Evolutionary conservation across 495 filamentous ascomycete species (phyloP), one percentile per base, ranked within the genome.

Genomic region (Barbatosphaeria neglecta): DNA sequence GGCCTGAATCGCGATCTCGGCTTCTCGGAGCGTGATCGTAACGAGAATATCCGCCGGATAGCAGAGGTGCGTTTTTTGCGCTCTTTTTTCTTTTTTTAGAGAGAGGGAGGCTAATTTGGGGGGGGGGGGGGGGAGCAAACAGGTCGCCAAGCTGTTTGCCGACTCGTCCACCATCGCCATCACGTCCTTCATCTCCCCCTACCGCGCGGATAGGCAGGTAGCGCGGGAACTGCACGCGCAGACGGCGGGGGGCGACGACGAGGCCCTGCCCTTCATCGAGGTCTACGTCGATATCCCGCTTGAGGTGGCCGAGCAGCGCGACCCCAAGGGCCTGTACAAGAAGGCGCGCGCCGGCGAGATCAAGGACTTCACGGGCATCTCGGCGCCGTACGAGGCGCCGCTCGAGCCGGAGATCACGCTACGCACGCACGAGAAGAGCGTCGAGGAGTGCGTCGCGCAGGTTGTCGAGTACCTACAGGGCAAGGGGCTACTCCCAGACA

Each of bases 261-360:
- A 73, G 54, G 69, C 63, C 10, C 73, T 97, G 49, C 81, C 88
- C 2, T 98, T 98, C 65, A 79, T 98, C 50, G 92, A 98, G 64
- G 85, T 96, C 17, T 90, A 79, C 55, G 78, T 98, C 41, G 88
- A 98, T 61, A 76, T 96, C 10, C 81, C 87, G 4, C 68, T 97
- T 47, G 84, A 83, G 62, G 84, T 86, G 28, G 92, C 93, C n/a
- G 93, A 98, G 76, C 65, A 84, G 71, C 75, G 92, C 48, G 92
- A 98, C 61, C 92, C 92, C 20, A 98, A 98, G 77, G 93, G 90
- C 8, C 64, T 98, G 47, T 98, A 98, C 62, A 93, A 93, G 78
- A 95, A 95, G 78, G 92, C 92, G 6, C 73, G 90, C 16, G 82
- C 81, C 42, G 92, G 92, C 13, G 77, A 90, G 59, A 95, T 97